phyloP scores from a whole-genome alignment of 148 eudicot species.

The Vaccinium vitisidaea region DNA sequence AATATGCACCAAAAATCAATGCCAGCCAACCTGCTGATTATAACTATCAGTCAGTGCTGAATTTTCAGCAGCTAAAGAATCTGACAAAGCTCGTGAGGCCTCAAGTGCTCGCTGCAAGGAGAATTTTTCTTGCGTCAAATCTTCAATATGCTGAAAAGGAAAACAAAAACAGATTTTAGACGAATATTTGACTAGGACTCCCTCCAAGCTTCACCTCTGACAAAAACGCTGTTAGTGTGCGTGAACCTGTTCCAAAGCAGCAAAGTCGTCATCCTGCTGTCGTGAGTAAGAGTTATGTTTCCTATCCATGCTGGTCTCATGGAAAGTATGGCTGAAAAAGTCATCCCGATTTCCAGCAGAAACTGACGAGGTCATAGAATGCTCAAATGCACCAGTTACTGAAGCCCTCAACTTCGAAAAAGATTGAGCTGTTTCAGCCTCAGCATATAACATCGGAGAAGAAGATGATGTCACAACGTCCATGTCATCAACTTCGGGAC shows the following conservation, averaged over 20 bases:
- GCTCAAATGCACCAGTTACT: constrained; percentile 20
- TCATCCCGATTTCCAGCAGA: constrained; percentile 39
- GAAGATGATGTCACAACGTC: constrained; percentile 37
- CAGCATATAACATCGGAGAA: constrained; percentile 18
- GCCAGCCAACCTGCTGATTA: constrained; percentile 77
- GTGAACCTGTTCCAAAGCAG: constrained; percentile 94
- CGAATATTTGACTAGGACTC: not conserved
- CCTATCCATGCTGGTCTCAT: constrained; percentile 36
- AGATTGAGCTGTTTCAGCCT: constrained; percentile 27
- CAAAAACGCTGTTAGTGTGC: not conserved
- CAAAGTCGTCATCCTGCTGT: constrained; percentile 83
- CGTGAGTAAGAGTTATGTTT: constrained; percentile 42
- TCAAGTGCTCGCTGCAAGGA: constrained; percentile 95
- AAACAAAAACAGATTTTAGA: constrained; percentile 8
- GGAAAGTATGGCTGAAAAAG: constrained; percentile 22
- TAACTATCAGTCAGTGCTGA: constrained; percentile 89
- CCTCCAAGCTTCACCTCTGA: not conserved
- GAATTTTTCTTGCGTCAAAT: constrained; percentile 92
- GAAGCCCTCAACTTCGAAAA: constrained; percentile 22
- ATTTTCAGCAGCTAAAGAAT: constrained; percentile 90
- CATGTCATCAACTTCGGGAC: constrained; percentile 29
- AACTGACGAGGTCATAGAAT: constrained; percentile 16
- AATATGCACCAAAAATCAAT: not conserved
- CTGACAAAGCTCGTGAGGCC: constrained; percentile 78
- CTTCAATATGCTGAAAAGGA: constrained; percentile 87